These are phyloP conservation scores for Vanrija sp. DNA, from an alignment of 1,284 basidiomycete species.

Conservation along the genomic window DNA sequence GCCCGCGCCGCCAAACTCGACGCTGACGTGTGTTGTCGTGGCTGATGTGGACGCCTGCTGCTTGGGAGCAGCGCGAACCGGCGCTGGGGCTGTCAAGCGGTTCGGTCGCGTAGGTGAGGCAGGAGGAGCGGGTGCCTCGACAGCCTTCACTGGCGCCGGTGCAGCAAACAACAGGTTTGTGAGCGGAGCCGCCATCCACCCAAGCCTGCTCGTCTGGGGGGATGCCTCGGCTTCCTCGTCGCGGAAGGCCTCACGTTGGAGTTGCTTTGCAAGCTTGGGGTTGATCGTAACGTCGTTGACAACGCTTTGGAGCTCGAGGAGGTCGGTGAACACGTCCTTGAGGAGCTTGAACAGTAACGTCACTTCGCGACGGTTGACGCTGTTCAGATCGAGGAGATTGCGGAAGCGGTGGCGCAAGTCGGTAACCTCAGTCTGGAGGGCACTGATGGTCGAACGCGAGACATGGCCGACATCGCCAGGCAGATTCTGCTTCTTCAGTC, in stretches of 20 bases:
- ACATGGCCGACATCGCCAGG: constrained; percentile 79
- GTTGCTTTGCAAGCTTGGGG: constrained; percentile 65
- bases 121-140: constrained; percentile 6
- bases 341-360: constrained; percentile 77
- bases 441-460: constrained; percentile 74
- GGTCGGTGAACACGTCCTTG: constrained; percentile 76
- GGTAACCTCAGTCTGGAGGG: constrained; percentile 67
- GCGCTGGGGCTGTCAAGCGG: constrained; percentile 16
- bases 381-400: constrained; percentile 55
- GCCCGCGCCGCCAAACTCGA: constrained; percentile 79
- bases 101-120: constrained; percentile 2
- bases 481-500: constrained; percentile 86
- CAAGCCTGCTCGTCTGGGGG: constrained; percentile 37
- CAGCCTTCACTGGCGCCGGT: constrained; percentile 19
- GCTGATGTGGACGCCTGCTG: constrained; percentile 74
- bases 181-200: constrained; percentile 66
- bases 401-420: constrained; percentile 73
- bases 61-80: constrained; percentile 55
- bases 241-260: constrained; percentile 59
- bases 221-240: constrained; percentile 53
- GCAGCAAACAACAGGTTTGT: constrained; percentile 45
- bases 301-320: constrained; percentile 73
- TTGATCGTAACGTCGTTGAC: constrained; percentile 90
- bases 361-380: constrained; percentile 76
- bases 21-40: constrained; percentile 81